Percentiles rank a stretch among this genome's conserved stretches.
phyloP scores from a whole-genome alignment of 1,284 basidiomycete genomes.

The Cryptococcus jaspeensis region DNA sequence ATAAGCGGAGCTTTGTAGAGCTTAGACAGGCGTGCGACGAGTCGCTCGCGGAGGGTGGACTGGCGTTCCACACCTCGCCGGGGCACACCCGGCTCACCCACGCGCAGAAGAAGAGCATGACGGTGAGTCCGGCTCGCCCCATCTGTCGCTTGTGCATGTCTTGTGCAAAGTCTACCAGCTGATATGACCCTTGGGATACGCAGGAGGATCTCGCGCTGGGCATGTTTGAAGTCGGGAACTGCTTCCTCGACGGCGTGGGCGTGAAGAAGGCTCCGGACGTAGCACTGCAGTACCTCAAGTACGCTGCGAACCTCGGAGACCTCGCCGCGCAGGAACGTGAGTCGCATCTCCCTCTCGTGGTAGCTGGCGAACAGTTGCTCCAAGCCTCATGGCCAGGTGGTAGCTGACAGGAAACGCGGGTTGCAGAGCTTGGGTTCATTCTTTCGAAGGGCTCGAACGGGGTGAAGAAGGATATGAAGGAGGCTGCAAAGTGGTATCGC shows the following conservation, averaged over 20 bases:
- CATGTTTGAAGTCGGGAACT: constrained; percentile 48
- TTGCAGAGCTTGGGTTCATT: constrained; percentile 45
- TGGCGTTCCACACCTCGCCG: constrained; percentile 32
- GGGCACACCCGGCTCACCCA: constrained; percentile 28
- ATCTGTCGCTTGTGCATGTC: neutral
- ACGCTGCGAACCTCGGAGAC: constrained; percentile 47
- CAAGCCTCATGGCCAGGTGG: neutral
- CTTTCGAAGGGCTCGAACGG: constrained; percentile 45
- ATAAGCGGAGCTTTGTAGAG: constrained; percentile 42
- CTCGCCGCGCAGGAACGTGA: constrained; percentile 48
- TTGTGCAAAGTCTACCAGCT: neutral
- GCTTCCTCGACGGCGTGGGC: constrained; percentile 49
- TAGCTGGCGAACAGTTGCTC: neutral
- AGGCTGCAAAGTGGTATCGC: constrained; percentile 51
- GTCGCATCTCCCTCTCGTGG: constrained; percentile 11
- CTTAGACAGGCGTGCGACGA: constrained; percentile 44
- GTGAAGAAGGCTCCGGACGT: constrained; percentile 43
- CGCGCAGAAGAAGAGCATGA: constrained; percentile 32
- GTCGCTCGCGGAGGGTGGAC: constrained; percentile 26
- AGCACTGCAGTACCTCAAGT: constrained; percentile 44
- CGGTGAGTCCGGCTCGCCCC: constrained; percentile 23
- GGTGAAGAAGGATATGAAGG: constrained; percentile 51
- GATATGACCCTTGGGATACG: too few species aligned
- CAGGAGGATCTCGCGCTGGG: constrained; percentile 44
- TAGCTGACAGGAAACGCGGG: constrained; percentile 5